Evolutionary conservation across 2,329 filamentous ascomycete species (phyloP).

Genomic region (Paecilomyces niveus): DNA sequence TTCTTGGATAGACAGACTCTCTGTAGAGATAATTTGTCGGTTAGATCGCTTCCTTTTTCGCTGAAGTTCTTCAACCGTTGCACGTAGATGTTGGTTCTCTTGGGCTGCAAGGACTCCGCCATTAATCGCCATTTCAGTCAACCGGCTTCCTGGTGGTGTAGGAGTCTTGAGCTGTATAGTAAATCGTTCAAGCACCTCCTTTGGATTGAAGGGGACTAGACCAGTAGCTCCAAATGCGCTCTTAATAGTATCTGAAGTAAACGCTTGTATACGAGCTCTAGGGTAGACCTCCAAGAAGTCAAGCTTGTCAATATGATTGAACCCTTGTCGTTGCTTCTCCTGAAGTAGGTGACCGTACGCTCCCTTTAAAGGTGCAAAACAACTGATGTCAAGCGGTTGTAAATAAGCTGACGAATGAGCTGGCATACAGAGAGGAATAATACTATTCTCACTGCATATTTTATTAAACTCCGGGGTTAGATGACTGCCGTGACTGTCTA

Average conservation of each 20-base stretch:
- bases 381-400: neutral
- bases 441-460: slow-evolving; percentile 3
- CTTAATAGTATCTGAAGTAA: neutral
- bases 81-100: slow-evolving; percentile 5
- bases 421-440: slow-evolving; percentile 7
- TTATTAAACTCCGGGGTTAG: slow-evolving; percentile 3
- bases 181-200: neutral
- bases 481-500: neutral
- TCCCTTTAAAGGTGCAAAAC: neutral
- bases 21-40: neutral
- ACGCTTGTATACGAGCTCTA: neutral
- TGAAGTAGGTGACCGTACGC: neutral
- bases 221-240: neutral
- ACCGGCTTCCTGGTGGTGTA: neutral
- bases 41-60: neutral
- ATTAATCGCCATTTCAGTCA: slow-evolving; percentile 7
- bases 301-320: neutral
- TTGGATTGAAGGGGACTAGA: neutral
- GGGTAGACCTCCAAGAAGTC: neutral
- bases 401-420: neutral
- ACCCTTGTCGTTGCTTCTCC: neutral
- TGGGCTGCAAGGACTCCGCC: slow-evolving; percentile 6
- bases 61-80: neutral
- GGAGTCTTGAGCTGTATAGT: neutral
- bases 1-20: slow-evolving; percentile 1